Evolutionary conservation across 108 stramenopile species (phyloP).

Genomic region (Skeletonema costatum): DNA sequence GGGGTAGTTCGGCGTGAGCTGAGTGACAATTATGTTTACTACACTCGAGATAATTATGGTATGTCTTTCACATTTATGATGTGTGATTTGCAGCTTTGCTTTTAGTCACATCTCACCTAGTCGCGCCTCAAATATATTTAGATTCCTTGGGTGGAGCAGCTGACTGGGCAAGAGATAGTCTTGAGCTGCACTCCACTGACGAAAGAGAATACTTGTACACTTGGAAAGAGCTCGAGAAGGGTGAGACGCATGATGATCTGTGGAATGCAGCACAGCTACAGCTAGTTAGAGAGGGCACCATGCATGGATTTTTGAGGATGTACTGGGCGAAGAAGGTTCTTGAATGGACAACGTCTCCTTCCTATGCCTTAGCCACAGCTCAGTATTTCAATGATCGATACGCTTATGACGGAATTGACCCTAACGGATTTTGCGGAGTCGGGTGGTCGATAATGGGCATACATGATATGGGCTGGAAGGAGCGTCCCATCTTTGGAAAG

Average conservation of each 20-base stretch:
- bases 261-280: conserved; percentile 99
- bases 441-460: conserved; percentile 97
- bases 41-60: conserved; percentile 91
- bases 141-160: conserved; percentile 74
- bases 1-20: conserved; percentile 94
- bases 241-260: conserved; percentile 94
- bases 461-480: conserved; percentile 96
- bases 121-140: background rate
- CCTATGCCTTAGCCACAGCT: conserved; percentile 81
- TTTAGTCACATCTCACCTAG: background rate
- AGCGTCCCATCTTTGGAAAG: conserved; percentile 94
- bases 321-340: conserved; percentile 99
- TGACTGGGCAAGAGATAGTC: conserved; percentile 92
- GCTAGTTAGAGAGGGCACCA: conserved; percentile 87
- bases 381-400: conserved; percentile 98
- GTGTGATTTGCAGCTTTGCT: background rate
- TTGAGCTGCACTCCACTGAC: conserved; percentile 87
- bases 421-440: conserved; percentile 98
- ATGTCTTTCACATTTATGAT: background rate
- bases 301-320: conserved; percentile 99
- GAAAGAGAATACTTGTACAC: conserved; percentile 88
- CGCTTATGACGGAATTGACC: conserved; percentile 95
- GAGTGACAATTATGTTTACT: conserved; percentile 97
- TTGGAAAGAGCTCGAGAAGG: conserved; percentile 81
- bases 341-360: conserved; percentile 94